A percentile compares a stretch with the other conserved stretches of the same genome.
These are phyloP conservation scores for Colletotrichum sp. DNA, from an alignment of 2,329 filamentous ascomycete species.

Conservation along the genomic window DNA sequence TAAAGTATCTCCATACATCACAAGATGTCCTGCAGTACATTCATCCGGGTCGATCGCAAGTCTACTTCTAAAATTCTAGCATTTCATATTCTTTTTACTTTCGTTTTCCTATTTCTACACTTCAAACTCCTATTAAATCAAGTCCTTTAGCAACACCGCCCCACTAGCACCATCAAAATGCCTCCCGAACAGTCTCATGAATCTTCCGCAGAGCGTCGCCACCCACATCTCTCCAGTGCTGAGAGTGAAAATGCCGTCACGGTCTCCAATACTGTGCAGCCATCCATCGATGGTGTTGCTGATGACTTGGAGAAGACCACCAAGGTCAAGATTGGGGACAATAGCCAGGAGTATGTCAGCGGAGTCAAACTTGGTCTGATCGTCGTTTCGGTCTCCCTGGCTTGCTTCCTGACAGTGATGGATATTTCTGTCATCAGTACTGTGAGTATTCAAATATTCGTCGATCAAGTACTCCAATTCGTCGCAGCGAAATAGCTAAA, in stretches of 20 bases:
- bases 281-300: not conserved
- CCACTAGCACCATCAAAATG: not conserved
- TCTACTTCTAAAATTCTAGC: fast-evolving
- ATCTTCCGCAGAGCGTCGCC: not conserved
- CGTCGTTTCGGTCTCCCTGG: not conserved
- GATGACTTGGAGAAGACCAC: not conserved
- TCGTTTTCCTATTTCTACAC: not conserved
- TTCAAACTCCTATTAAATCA: not conserved
- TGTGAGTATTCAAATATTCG: not conserved
- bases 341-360: not conserved
- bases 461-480: not conserved
- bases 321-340: fast-evolving
- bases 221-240: not conserved
- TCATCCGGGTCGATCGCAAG: not conserved
- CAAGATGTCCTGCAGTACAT: not conserved
- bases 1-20: not conserved
- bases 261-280: not conserved
- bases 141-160: not conserved
- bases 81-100: too few relatives aligned
- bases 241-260: not conserved
- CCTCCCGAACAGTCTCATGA: not conserved
- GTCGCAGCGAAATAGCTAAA: not conserved
- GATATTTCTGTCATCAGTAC: not conserved
- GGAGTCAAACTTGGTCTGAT: not conserved
- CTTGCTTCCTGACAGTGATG: not conserved